A percentile compares a stretch with the other conserved stretches of the same genome.
phyloP scores from a whole-genome alignment of 768 basidiomycete species.

The Leccinum subtestaceum region DNA sequence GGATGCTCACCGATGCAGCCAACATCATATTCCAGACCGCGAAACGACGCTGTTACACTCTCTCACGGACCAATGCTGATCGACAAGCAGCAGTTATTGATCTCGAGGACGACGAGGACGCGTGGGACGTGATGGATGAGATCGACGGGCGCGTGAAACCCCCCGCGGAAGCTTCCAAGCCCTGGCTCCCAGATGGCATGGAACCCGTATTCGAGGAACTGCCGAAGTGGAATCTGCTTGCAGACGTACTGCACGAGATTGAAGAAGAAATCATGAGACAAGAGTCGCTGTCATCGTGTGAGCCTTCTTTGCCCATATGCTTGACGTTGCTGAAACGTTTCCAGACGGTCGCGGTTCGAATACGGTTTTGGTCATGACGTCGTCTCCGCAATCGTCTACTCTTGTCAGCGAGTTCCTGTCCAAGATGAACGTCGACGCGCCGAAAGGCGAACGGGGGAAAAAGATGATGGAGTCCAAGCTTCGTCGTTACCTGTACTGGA shows the following conservation, averaged over 20 bases:
- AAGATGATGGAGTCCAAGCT: slow-evolving; percentile 80
- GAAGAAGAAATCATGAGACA: slow-evolving; percentile 79
- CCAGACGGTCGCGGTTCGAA: slow-evolving; percentile 55
- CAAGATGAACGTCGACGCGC: slow-evolving; percentile 51
- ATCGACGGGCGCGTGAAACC: slow-evolving; percentile 22
- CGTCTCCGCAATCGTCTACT: slow-evolving; percentile 70
- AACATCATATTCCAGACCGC: slow-evolving; percentile 81
- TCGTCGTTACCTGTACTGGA: slow-evolving; percentile 77
- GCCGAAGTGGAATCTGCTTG: slow-evolving; percentile 88
- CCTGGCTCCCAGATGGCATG: slow-evolving; percentile 75
- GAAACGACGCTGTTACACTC: slow-evolving; percentile 75
- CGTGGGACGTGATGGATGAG: slow-evolving; percentile 70
- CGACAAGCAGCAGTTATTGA: slow-evolving; percentile 35
- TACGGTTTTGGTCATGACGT: slow-evolving; percentile 84
- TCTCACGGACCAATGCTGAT: slow-evolving; percentile 33
- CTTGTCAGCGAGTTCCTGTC: slow-evolving; percentile 80
- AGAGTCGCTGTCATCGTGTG: slow-evolving; percentile 38
- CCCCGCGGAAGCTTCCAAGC: slow-evolving; percentile 10
- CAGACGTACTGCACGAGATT: slow-evolving; percentile 85
- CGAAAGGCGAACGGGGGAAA: slow-evolving; percentile 61
- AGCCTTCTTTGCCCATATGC: not conserved
- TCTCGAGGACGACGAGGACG: slow-evolving; percentile 63
- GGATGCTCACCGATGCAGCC: slow-evolving; percentile 92
- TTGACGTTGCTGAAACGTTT: not conserved
- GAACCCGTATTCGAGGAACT: slow-evolving; percentile 89